A percentile compares a stretch with the other conserved stretches of the same genome.
Conservation (phyloP, 2,329 filamentous ascomycete genomes). For the Gliomastix tumulicola region DNA sequence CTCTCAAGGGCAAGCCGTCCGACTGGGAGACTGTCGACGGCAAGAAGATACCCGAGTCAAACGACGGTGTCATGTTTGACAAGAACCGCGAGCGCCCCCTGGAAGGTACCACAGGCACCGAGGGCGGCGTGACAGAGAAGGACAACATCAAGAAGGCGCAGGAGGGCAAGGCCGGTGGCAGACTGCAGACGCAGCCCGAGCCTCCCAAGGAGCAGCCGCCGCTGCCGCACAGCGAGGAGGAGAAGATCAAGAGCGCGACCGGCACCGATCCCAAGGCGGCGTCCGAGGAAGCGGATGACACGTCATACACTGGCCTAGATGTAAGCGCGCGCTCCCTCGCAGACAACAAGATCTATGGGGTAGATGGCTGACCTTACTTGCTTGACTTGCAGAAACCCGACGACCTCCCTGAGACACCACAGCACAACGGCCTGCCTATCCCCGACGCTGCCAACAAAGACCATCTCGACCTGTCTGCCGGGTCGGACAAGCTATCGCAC, state of each 20-base stretch:
- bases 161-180: conserved; percentile 59
- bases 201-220: conserved; percentile 81
- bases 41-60: conserved; percentile 53
- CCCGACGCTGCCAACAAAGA: conserved; percentile 60
- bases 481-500: too few relatives aligned
- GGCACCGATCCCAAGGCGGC: conserved; percentile 33
- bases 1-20: conserved; percentile 41
- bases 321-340: conserved; percentile 18
- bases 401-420: conserved; percentile 71
- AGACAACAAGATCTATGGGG: too few relatives aligned
- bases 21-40: conserved; percentile 50
- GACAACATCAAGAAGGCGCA: conserved; percentile 66
- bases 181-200: conserved; percentile 67
- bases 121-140: conserved; percentile 85
- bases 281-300: conserved; percentile 28
- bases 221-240: conserved; percentile 72
- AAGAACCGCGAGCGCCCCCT: conserved; percentile 68
- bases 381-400: conserved; percentile 65
- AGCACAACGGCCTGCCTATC: conserved; percentile 65
- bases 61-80: conserved; percentile 91
- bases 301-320: conserved; percentile 25
- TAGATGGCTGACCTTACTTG: too few relatives aligned
- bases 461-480: conserved; percentile 42
- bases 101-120: conserved; percentile 80
- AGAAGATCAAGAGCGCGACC: conserved; percentile 48